A percentile compares a stretch with the other conserved stretches of the same genome.
These are phyloP conservation scores for Populus ilicifolia DNA, from an alignment of 345 rosid species.

Conservation along the genomic window DNA sequence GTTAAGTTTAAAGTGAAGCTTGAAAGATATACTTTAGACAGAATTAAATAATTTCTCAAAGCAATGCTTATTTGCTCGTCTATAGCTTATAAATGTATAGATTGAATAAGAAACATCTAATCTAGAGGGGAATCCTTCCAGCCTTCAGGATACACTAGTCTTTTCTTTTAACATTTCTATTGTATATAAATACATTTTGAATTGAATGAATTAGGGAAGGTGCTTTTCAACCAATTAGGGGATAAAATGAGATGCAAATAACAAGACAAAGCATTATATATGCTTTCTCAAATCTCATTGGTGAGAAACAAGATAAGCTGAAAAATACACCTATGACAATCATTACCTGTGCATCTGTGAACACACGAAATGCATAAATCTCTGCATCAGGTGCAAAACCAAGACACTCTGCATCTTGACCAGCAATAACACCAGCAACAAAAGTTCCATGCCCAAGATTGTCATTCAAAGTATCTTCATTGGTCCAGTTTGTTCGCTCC, in stretches of 20 bases:
- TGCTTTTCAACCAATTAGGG: too few relatives aligned
- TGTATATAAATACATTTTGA: too few relatives aligned
- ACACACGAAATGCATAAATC: conserved; percentile 89
- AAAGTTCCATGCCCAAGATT: conserved; percentile 99
- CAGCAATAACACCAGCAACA: conserved; percentile 98
- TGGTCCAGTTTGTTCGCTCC: conserved; percentile 99
- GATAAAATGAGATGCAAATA: too few relatives aligned
- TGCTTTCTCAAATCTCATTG: neutral
- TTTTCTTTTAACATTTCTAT: too few relatives aligned
- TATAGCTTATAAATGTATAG: neutral
- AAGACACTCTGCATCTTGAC: conserved; percentile 79
- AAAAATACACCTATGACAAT: conserved; percentile 23
- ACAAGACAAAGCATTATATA: neutral
- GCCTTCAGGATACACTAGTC: too few relatives aligned
- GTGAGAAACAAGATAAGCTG: neutral
- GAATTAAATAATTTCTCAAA: neutral
- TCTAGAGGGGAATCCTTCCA: too few relatives aligned
- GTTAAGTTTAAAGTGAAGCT: neutral
- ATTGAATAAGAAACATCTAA: too few relatives aligned
- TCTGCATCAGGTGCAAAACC: conserved; percentile 97
- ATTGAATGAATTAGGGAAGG: too few relatives aligned
- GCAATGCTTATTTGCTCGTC: neutral
- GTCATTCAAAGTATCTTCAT: conserved; percentile 93
- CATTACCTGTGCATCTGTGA: conserved; percentile 98
- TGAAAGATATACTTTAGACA: neutral